Evolutionary conservation across 441 rosid species (phyloP), one percentile per base, ranked within the genome.

Genomic region (Flueggea neowawraea): DNA sequence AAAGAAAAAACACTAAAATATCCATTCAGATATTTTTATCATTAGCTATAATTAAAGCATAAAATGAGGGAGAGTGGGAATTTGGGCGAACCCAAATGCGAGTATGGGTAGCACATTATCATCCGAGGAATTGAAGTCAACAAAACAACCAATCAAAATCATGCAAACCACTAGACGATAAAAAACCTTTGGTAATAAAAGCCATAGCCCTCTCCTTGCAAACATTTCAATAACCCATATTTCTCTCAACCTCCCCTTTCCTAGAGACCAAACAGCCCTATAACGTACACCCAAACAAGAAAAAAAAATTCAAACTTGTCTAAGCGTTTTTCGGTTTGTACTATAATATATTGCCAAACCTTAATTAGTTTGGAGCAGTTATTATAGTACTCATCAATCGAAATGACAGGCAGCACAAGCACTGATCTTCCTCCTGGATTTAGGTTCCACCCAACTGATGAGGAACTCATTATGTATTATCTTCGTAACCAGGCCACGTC

Each of bases 371-470:
- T 22, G 28, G 28, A 22, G 28, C 28, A 22, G 28, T 22, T 22
- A 22, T 22, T 22, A n/a, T 22, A 22, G 28, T 22, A 22, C 28
- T 22, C 28, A 22, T 22, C 28, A 22, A 22, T 22, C 28, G 28
- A 22, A 22, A 22, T 22, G 28, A 22, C 28, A 22, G 28, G 28
- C 28, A 22, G 2, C 28, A 22, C 28, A 80, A 75, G 83, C 72
- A 73, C 55, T 43, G 72, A 60, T 0, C 90, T 92, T 11, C 98
- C 98, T 57, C 98, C 98, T 48, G 98, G 98, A 3, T 92, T 92
- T 57, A 61, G 98, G 63, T 92, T 92, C 75, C 98, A 92, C 66
- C 98, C 98, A 6, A 92, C 98, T 2, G 98, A 92, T 44, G 98
- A 92, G 71, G 98, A 92, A 54, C 73, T 92, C 62, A 86, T 92